Conservation (phyloP, 2,329 filamentous ascomycete genomes). For the Trichoderma sp. region DNA sequence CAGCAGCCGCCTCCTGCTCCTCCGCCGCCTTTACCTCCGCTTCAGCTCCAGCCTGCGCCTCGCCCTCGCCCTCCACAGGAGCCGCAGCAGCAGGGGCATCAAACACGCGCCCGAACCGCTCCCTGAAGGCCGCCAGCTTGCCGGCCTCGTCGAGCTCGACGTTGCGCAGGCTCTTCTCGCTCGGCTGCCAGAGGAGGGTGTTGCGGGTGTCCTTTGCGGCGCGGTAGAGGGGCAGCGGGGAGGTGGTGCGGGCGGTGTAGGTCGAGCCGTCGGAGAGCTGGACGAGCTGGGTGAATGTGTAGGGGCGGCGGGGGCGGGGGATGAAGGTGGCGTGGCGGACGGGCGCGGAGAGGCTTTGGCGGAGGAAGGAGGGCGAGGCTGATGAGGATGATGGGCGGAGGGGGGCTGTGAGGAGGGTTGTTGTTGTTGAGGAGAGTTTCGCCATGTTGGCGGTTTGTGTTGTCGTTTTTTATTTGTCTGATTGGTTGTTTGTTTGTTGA, state of each 20-base stretch:
- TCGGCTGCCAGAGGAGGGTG: slow-evolving; percentile 88
- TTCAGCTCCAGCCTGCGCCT: slow-evolving; percentile 35
- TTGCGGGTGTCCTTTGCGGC: slow-evolving; percentile 83
- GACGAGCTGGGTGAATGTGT: slow-evolving; percentile 96
- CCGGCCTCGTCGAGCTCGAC: slow-evolving; percentile 96
- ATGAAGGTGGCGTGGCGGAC: slow-evolving; percentile 74
- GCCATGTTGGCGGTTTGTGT: slow-evolving; percentile 34
- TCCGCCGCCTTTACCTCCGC: slow-evolving; percentile 28
- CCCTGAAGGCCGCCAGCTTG: slow-evolving; percentile 80
- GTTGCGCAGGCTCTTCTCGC: slow-evolving; percentile 76
- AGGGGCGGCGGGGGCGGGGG: slow-evolving; percentile 84
- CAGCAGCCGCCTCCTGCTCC: slow-evolving; percentile 29
- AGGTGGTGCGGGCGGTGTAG: slow-evolving; percentile 77
- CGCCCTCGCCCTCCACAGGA: slow-evolving; percentile 36
- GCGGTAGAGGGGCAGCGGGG: slow-evolving; percentile 62
- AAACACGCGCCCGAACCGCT: slow-evolving; percentile 80
- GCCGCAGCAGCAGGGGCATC: slow-evolving; percentile 56
- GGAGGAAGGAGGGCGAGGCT: slow-evolving; percentile 29
- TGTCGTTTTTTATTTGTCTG: neutral
- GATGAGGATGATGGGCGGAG: slow-evolving; percentile 27
- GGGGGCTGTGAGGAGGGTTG: slow-evolving; percentile 34
- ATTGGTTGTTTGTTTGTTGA: neutral
- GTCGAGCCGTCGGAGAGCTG: slow-evolving; percentile 89
- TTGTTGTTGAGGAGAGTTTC: slow-evolving; percentile 34
- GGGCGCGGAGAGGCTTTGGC: slow-evolving; percentile 37